Conservation (phyloP, 768 basidiomycete genomes). For the Rhodotorula paludigena region DNA sequence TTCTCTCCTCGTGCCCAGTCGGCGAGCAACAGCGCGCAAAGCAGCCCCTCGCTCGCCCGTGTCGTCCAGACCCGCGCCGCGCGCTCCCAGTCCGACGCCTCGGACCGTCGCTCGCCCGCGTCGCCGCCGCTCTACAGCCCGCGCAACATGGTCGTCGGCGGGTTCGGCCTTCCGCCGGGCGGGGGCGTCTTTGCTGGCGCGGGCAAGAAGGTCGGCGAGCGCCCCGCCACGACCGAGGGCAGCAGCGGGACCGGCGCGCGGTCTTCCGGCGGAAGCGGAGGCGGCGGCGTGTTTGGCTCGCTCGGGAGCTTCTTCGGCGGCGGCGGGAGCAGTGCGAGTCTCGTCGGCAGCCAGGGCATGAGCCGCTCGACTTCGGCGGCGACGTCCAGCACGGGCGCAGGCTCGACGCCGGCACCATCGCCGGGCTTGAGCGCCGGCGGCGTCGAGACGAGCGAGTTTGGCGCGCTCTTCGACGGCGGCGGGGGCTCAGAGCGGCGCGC, state of each 20-base stretch:
- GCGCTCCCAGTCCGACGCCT: conserved; percentile 21
- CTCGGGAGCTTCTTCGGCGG: conserved; percentile 12
- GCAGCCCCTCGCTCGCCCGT: conserved; percentile 1
- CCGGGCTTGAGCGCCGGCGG: not conserved
- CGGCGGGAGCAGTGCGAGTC: not conserved
- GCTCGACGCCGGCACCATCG: not conserved
- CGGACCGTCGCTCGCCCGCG: conserved; percentile 16
- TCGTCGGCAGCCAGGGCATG: conserved; percentile 1
- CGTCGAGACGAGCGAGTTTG: conserved; percentile 31
- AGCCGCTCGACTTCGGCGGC: conserved; percentile 8
- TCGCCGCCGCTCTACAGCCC: not conserved
- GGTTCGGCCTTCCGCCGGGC: conserved; percentile 7
- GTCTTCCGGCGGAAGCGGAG: not conserved
- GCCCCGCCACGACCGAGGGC: not conserved
- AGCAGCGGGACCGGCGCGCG: not conserved
- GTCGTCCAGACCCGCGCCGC: conserved; percentile 12
- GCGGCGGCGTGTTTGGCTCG: conserved; percentile 26
- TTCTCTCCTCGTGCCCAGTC: not conserved
- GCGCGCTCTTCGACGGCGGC: conserved; percentile 28
- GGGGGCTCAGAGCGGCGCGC: not conserved
- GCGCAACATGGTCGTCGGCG: conserved; percentile 11
- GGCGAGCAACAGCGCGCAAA: not conserved
- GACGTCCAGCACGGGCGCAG: not conserved
- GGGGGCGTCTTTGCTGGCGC: conserved; percentile 17
- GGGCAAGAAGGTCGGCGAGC: not conserved